phyloP scores from a whole-genome alignment of 177 flowering plant species.

The Vitis hybrid region DNA sequence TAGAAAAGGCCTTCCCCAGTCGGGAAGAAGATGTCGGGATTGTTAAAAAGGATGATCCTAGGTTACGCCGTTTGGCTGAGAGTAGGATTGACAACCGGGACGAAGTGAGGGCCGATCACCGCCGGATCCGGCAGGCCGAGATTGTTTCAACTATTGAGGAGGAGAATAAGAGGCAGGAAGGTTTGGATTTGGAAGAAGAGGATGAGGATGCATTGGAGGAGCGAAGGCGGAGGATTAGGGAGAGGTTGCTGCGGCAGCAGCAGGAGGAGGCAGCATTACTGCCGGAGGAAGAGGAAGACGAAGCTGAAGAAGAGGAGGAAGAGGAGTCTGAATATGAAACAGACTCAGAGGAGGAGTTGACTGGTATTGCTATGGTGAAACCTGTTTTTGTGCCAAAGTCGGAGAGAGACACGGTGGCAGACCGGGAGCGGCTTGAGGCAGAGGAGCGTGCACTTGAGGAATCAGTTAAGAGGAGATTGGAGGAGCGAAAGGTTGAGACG shows the following conservation, averaged over 20 bases:
- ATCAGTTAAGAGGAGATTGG: conserved; percentile 48
- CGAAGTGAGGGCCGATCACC: conserved; percentile 77
- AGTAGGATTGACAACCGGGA: conserved; percentile 71
- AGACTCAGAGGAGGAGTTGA: conserved; percentile 82
- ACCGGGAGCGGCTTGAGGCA: conserved; percentile 79
- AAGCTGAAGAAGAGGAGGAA: conserved; percentile 68
- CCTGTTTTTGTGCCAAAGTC: conserved; percentile 86
- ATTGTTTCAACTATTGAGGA: conserved; percentile 83
- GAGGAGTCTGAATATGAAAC: conserved; percentile 96
- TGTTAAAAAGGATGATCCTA: conserved; percentile 57
- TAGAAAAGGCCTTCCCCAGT: conserved; percentile 72
- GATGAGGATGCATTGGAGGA: conserved; percentile 88
- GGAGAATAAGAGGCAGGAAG: conserved; percentile 64
- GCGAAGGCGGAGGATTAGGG: conserved; percentile 66
- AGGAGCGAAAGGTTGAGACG: conserved; percentile 72
- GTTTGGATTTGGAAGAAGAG: conserved; percentile 66
- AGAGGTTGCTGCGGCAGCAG: conserved; percentile 55
- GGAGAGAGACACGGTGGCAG: conserved; percentile 85
- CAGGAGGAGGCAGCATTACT: conserved; percentile 56
- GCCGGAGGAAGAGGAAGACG: conserved; percentile 70
- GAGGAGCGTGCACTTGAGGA: conserved; percentile 84
- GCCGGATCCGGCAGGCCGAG: conserved; percentile 90
- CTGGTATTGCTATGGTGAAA: conserved; percentile 73
- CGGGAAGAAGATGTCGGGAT: conserved; percentile 45
- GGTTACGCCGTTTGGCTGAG: conserved; percentile 86